A percentile compares a stretch with the other conserved stretches of the same genome.
Conservation (phyloP, 768 basidiomycete genomes). For the Xerocomus potaroensis region DNA sequence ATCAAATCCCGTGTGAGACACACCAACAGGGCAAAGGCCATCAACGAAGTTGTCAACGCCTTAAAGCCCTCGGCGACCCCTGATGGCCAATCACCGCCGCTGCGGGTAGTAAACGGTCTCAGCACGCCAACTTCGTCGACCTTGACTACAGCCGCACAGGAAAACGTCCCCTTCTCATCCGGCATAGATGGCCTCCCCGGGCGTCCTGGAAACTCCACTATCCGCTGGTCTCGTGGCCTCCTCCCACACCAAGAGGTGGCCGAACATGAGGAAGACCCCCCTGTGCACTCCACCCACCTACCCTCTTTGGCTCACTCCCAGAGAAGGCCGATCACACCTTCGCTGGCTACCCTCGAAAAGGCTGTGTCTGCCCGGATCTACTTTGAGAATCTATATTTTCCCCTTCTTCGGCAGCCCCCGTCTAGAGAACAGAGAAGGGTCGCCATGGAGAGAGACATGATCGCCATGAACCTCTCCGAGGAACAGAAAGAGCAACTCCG, state of each 20-base stretch:
- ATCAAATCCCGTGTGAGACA: conserved; percentile 76
- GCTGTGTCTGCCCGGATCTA: conserved; percentile 90
- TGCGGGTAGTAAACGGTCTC: conserved; percentile 78
- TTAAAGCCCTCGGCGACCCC: conserved; percentile 51
- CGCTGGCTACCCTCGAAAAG: conserved; percentile 88
- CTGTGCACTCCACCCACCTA: conserved; percentile 21
- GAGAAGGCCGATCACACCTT: conserved; percentile 69
- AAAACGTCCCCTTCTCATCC: conserved; percentile 52
- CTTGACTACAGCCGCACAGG: conserved; percentile 70
- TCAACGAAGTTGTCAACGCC: conserved; percentile 74
- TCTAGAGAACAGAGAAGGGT: conserved; percentile 81
- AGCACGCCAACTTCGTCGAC: conserved; percentile 67
- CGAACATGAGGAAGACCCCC: conserved; percentile 48
- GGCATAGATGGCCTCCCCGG: conserved; percentile 46
- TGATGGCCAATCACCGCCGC: conserved; percentile 45
- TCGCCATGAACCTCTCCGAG: conserved; percentile 63
- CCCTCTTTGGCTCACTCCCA: conserved; percentile 36
- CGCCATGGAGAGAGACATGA: conserved; percentile 88
- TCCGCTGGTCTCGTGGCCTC: conserved; percentile 58
- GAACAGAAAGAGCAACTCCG: conserved; percentile 69
- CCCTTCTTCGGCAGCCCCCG: conserved; percentile 76
- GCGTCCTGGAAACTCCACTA: conserved; percentile 55
- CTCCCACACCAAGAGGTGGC: conserved; percentile 62
- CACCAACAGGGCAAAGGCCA: conserved; percentile 61
- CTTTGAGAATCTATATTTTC: conserved; percentile 90